Base-by-base conservation (phyloP, 2,329 filamentous ascomycete species). In the Xylaria polymorpha region DNA sequence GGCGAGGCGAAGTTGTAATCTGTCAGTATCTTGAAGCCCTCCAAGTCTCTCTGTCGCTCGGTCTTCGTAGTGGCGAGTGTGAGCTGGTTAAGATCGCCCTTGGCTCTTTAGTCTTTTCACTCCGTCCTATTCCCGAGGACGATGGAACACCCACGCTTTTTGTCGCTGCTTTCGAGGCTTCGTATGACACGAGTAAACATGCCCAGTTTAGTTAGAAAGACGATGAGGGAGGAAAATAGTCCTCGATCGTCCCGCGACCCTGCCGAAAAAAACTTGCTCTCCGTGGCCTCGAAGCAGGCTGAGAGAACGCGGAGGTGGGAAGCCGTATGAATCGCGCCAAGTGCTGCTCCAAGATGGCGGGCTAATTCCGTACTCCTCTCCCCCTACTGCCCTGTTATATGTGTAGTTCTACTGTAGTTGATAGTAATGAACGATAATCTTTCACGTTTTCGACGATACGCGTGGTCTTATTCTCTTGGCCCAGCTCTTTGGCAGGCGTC, bases 341-440 rank as follows among this genome's bases (percentile, higher is more conserved):
- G 7, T 37, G 50, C 25, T 7, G n/a, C 25, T 2, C 18, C 15
- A 50, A 20, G 20, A 57, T 41, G 18, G 50, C 64, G 64, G 64
- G 25, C 12, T 56, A 18, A 48, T 66, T 66, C 64, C 64, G 64
- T 61, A 9, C 20, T 22, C 20, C 6, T n/a, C 37, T 14, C 41
- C 20, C 15, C 46, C 22, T 29, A 29, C 46, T 10, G 8, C 22
- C 46, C 14, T 20, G 2, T 50, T 29, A 50, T 50, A 22, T 25
- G 22, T 29, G 20, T 25, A 29, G 18, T 59, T 43, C 44, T 37
- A 6, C n/a, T n/a, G n/a, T n/a, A n/a, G n/a, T 55, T 32, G 15
- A 35, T 18, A 22, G 50, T 53, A 29, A 20, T 4, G n/a, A 64
- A 41, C 32, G 44, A 53, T 43, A 18, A 41, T 20, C 29, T 14